Evolutionary conservation across 75 land plant genomes (phyloP), one percentile per base, ranked within the genome.

Genomic region (Selaginella moellendorffii): DNA sequence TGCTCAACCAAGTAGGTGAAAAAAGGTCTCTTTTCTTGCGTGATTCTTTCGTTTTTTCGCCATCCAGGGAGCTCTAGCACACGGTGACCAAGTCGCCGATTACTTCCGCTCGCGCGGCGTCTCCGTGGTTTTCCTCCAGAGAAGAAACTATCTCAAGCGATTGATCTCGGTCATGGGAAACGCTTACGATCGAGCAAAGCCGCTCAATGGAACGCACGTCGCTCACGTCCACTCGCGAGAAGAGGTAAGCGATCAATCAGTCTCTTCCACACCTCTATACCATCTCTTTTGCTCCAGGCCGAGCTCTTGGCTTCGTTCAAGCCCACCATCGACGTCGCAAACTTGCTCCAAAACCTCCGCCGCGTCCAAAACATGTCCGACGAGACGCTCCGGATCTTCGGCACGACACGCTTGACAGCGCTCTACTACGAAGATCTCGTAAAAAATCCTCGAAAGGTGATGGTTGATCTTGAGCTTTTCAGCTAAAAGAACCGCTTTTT

Each of bases 1-100:
- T 88, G 93, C 80, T 88, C 30, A 88, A 88, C 72, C 93, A 88
- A 83, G 93, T 88, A 14, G 5, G 46, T 36, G 46, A n/a, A n/a
- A n/a, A n/a, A n/a, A n/a, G n/a, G n/a, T n/a, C n/a, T n/a, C n/a
- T n/a, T n/a, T n/a, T n/a, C 14, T 5, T 36, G 46, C 10, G 5
- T 5, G 5, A 5, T 36, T 5, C 10, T 36, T 36, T 5, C 14
- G 14, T 5, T 36, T 36, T 36, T 5, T 36, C 14, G 5, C 5
- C 14, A 5, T n/a, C n/a, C 66, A 79, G 72, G 81, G 68, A 22
- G 60, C 66, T 21, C 66, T 76, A 79, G 70, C 70, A 2, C 63
- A 78, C 29, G 63, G 61, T 30, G 52, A 28, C 30, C 79, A 78
- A 26, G 64, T 78, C 24, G 62, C 65, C 21, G 26, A 61, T 2